Conservation (phyloP, 495 filamentous ascomycete species). For the Lasiosphaeris hirsuta region DNA sequence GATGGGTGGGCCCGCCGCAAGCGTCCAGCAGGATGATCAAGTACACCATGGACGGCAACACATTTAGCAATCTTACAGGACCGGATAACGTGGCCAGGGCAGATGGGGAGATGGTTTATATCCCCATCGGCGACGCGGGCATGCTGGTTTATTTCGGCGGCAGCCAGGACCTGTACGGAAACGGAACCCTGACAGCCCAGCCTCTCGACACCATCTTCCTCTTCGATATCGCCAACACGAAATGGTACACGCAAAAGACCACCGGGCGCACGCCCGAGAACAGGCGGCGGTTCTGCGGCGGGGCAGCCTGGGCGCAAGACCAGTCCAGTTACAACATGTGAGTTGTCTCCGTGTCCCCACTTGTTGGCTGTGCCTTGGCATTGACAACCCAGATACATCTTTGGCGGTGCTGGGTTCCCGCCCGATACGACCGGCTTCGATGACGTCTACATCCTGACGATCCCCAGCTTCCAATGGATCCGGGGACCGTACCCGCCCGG, state of each 20-base stretch:
- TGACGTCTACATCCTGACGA: conserved; percentile 55
- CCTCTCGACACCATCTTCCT: conserved; percentile 45
- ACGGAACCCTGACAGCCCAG: conserved; percentile 28
- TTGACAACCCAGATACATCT: conserved; percentile 43
- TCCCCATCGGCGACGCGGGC: conserved; percentile 51
- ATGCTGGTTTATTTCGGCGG: conserved; percentile 54
- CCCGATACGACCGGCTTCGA: conserved; percentile 45
- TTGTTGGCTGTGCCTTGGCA: background rate
- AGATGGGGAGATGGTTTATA: conserved; percentile 45
- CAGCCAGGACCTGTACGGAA: conserved; percentile 31
- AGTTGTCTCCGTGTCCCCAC: conserved; percentile 14
- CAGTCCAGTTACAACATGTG: conserved; percentile 55
- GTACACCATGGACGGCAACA: conserved; percentile 43
- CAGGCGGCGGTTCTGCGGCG: conserved; percentile 53
- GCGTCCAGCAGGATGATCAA: conserved; percentile 40
- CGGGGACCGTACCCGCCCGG: conserved; percentile 8
- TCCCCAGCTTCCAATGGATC: conserved; percentile 56
- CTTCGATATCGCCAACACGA: conserved; percentile 48
- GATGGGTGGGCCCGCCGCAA: conserved; percentile 39
- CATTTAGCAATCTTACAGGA: conserved; percentile 42
- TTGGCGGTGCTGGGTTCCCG: conserved; percentile 46
- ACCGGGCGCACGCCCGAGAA: conserved; percentile 43
- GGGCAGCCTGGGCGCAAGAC: conserved; percentile 51
- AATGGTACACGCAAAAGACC: conserved; percentile 54
- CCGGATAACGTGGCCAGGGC: conserved; percentile 42